Evolutionary conservation across 352 stramenopile species (phyloP), one percentile per base, ranked within the genome.

Genomic region (Phytopythium boreale): DNA sequence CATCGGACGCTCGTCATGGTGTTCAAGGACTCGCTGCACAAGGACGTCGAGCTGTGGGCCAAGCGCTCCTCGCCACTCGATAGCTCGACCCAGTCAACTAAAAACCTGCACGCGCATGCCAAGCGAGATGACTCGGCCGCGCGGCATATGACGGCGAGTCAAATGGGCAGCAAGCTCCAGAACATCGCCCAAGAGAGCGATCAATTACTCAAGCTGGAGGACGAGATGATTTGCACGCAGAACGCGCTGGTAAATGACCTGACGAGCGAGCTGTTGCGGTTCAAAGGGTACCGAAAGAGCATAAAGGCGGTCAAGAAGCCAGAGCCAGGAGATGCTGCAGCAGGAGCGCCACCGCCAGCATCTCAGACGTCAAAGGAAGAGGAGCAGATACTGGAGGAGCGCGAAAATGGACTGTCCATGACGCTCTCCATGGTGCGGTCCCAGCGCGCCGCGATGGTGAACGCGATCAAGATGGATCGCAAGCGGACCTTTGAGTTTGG

Each of bases 1-100:
- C 79, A 89, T 27, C 78, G 87, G 1, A 95, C 85, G 17, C 75
- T 93, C 36, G 89, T 95, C 44, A 75, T 89, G 61, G 77, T 95
- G 7, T 95, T 94, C 56, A 90, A 90, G 63, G 84, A 93, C 46
- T 85, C 83, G 1, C 61, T 93, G 0, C 76, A 90, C 12, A 93
- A 93, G 66, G 87, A 95, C 22, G 82, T 88, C 5, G 79, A 87
- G 15, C 69, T 86, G n/a, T 95, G 87, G 84, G 65, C 74, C 2
- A 84, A 84, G 34, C 79, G 79, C 8, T 51, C 26, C 27, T 52
- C 56, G 12, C 27, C 56, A 2, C 43, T 51, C 7, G 37, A 53
- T 12, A 60, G 39, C 34, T 8, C 26, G 10, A 64, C 64, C 1
- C 84, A 61, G 46, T 80, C 69, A 10, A 56, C 66, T 12, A 67